A percentile compares a stretch with the other conserved stretches of the same genome.
These are phyloP conservation scores for Sechiopsis laciniata DNA, from an alignment of 306 rosid genomes.

Conservation along the genomic window DNA sequence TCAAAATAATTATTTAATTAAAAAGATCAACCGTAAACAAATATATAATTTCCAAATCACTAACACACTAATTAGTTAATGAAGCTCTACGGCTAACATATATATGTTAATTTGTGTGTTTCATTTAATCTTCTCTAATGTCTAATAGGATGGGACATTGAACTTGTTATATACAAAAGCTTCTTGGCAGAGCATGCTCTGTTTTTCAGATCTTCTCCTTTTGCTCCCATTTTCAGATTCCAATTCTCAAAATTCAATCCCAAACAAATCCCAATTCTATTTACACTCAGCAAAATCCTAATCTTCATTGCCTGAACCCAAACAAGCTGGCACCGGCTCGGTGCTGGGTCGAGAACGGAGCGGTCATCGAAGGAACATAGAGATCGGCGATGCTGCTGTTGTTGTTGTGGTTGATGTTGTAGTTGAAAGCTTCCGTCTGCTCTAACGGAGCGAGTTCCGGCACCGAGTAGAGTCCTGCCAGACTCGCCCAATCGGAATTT, in stretches of 20 bases:
- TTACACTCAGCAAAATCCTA: conserved; percentile 30
- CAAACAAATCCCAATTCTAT: conserved; percentile 50
- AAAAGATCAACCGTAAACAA: no score
- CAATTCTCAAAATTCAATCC: not conserved
- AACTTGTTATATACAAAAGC: not conserved
- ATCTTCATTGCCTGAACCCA: conserved; percentile 35
- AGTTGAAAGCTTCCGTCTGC: conserved; percentile 29
- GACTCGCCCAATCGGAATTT: conserved; percentile 61
- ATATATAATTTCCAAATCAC: no score
- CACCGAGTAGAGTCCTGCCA: conserved; percentile 36
- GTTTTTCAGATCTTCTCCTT: not conserved
- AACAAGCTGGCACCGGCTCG: conserved; percentile 34
- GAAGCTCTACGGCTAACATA: no score
- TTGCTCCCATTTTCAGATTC: conserved; percentile 22
- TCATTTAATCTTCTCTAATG: no score
- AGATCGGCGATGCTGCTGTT: conserved; percentile 27
- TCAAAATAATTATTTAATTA: no score
- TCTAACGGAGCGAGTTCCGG: conserved; percentile 38
- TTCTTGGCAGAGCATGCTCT: not conserved
- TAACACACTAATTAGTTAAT: no score
- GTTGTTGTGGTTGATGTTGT: not conserved
- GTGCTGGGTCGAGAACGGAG: conserved; percentile 30
- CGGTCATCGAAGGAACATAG: conserved; percentile 46
- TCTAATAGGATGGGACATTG: not conserved
- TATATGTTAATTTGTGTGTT: not conserved